A percentile compares a stretch with the other conserved stretches of the same genome.
phyloP scores from a whole-genome alignment of 805 yeast species.

The Yarrowia hollandica region DNA sequence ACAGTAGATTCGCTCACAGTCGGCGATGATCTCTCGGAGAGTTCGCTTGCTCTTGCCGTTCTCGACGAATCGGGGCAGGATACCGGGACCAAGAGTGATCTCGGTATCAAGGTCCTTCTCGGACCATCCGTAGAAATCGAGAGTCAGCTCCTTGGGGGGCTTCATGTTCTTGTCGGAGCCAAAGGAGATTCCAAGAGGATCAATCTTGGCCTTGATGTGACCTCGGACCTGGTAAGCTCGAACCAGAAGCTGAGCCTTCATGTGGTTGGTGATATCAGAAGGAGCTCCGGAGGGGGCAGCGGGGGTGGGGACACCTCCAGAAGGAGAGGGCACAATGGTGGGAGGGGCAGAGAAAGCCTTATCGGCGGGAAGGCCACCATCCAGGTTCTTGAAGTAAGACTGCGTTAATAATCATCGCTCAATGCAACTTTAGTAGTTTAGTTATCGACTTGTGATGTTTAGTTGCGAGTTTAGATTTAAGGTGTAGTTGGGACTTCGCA shows the following conservation, averaged over 20 bases:
- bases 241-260: slow-evolving; percentile 93
- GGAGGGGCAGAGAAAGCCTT: slow-evolving; percentile 91
- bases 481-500: slow-evolving; percentile 1
- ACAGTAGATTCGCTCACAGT: slow-evolving; percentile 85
- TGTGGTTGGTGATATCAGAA: slow-evolving; percentile 72
- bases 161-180: slow-evolving; percentile 54
- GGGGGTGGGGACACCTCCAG: slow-evolving; percentile 70
- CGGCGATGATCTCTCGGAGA: slow-evolving; percentile 71
- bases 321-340: slow-evolving; percentile 75
- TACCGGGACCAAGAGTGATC: slow-evolving; percentile 95
- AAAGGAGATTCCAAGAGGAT: slow-evolving; percentile 89
- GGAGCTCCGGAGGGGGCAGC: slow-evolving; percentile 50
- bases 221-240: slow-evolving; percentile 99
- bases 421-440: background rate
- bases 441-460: background rate
- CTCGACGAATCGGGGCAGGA: slow-evolving; percentile 83
- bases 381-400: slow-evolving; percentile 88
- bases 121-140: slow-evolving; percentile 89
- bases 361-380: slow-evolving; percentile 63
- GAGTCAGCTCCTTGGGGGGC: slow-evolving; percentile 81
- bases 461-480: background rate
- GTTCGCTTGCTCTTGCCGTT: slow-evolving; percentile 64
- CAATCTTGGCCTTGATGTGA: slow-evolving; percentile 91
- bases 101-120: slow-evolving; percentile 79
- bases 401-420: background rate